Conservation (phyloP, 2,329 filamentous ascomycete species). For the Mycogone perniciosa region DNA sequence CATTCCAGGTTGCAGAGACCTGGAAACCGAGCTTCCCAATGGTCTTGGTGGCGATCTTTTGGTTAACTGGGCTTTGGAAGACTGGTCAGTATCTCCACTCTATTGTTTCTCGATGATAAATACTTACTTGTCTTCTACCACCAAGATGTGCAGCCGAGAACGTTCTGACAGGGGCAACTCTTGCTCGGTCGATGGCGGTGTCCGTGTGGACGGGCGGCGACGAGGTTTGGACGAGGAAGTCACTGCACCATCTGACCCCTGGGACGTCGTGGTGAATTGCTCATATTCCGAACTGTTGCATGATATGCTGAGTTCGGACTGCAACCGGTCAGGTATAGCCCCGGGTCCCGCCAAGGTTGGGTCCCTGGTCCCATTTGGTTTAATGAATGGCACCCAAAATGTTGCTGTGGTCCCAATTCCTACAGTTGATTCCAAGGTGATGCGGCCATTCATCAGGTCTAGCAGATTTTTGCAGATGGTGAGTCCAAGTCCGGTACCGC, state of each 20-base stretch:
- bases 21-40: conserved; percentile 68
- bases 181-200: conserved; percentile 34
- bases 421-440: conserved; percentile 60
- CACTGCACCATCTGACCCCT: conserved; percentile 22
- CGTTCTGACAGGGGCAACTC: conserved; percentile 53
- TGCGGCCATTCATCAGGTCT: conserved; percentile 72
- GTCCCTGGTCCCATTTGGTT: conserved; percentile 47
- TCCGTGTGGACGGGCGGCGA: conserved; percentile 29
- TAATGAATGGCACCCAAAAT: conserved; percentile 73
- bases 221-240: conserved; percentile 20
- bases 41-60: conserved; percentile 69
- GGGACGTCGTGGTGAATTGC: conserved; percentile 36
- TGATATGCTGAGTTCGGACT: conserved; percentile 57
- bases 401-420: conserved; percentile 66
- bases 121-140: conserved; percentile 74
- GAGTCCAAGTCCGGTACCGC: conserved; percentile 69
- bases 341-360: conserved; percentile 55
- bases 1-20: conserved; percentile 68
- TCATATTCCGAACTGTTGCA: conserved; percentile 62
- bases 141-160: conserved; percentile 59
- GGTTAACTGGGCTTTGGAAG: conserved; percentile 52
- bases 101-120: background rate
- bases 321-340: conserved; percentile 60
- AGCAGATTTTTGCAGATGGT: conserved; percentile 78
- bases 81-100: conserved; percentile 12